A percentile compares a stretch with the other conserved stretches of the same genome.
Evolutionary conservation across 805 yeast species (phyloP).

Genomic region (Novakomyces olei): DNA sequence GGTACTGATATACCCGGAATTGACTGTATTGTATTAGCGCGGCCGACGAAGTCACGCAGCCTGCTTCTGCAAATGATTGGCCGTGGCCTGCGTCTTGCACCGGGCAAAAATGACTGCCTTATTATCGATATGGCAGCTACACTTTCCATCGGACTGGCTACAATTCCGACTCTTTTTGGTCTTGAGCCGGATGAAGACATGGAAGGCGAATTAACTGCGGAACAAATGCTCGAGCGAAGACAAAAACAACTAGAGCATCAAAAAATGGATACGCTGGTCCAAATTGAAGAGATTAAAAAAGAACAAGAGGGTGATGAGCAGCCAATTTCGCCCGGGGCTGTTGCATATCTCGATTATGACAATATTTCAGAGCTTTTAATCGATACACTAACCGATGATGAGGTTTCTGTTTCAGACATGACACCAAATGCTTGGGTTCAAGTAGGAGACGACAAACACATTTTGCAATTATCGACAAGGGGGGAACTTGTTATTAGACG

Average conservation of each 20-base stretch:
- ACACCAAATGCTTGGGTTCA: not conserved
- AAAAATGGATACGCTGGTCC: no score
- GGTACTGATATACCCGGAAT: constrained; percentile 87
- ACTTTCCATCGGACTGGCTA: constrained; percentile 25
- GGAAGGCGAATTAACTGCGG: constrained; percentile 1
- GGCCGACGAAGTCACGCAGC: constrained; percentile 61
- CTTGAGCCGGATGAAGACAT: constrained; percentile 8
- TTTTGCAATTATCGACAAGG: not conserved
- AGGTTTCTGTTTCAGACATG: constrained; percentile 1
- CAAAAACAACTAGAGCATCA: not conserved
- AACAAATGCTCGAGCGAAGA: not conserved
- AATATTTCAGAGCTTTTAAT: not conserved
- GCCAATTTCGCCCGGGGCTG: not conserved
- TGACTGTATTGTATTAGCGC: constrained; percentile 52
- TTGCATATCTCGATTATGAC: not conserved
- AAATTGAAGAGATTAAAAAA: constrained; percentile 1
- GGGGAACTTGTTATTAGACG: not conserved
- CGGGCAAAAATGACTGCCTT: constrained; percentile 43
- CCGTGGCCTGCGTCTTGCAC: constrained; percentile 50
- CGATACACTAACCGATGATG: constrained; percentile 2
- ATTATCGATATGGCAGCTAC: constrained; percentile 60
- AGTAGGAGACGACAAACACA: not conserved
- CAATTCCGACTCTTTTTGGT: constrained; percentile 32
- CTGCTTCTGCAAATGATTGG: constrained; percentile 76
- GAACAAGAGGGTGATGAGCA: constrained; percentile 3